Conservation (phyloP, 208 protist genomes). For the Balamuthia mandrillaris region DNA sequence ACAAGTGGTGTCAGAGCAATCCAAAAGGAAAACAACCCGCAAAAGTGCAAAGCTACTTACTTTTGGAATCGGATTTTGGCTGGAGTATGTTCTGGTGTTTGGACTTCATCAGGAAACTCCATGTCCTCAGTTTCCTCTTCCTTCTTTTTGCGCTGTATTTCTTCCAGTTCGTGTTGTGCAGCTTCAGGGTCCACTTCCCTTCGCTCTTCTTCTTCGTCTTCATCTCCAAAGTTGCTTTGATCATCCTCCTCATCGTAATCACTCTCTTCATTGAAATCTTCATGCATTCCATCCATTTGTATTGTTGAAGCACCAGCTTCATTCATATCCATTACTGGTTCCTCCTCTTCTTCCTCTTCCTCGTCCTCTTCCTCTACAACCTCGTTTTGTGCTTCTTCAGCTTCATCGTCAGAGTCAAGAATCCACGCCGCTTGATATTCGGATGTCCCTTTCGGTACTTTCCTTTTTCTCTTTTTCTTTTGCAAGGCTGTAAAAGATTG, state of each 20-base stretch:
- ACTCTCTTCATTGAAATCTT: neutral
- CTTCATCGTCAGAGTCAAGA: conserved; percentile 54
- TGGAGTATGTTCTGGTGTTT: conserved; percentile 62
- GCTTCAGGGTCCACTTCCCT: too few relatives aligned
- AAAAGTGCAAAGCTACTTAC: conserved; percentile 28
- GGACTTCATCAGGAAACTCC: conserved; percentile 80
- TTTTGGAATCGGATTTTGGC: conserved; percentile 69
- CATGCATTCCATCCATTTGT: neutral
- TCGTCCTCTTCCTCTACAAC: conserved; percentile 33
- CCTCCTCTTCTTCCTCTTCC: conserved; percentile 45
- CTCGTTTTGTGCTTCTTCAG: conserved; percentile 43
- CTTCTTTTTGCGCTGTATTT: conserved; percentile 47
- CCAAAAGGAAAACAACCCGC: neutral
- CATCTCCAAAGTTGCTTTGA: neutral
- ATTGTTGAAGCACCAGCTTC: neutral
- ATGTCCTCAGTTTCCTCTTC: conserved; percentile 63
- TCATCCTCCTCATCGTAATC: neutral
- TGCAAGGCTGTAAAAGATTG: neutral
- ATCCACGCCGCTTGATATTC: conserved; percentile 73
- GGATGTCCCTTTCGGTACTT: conserved; percentile 67
- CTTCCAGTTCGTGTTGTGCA: neutral
- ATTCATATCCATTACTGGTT: conserved; percentile 29
- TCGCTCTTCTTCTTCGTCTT: conserved; percentile 44
- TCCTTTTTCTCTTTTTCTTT: conserved; percentile 21
- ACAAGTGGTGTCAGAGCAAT: neutral